phyloP scores from a whole-genome alignment of 305 asterid species.

The Rubia peregrina region DNA sequence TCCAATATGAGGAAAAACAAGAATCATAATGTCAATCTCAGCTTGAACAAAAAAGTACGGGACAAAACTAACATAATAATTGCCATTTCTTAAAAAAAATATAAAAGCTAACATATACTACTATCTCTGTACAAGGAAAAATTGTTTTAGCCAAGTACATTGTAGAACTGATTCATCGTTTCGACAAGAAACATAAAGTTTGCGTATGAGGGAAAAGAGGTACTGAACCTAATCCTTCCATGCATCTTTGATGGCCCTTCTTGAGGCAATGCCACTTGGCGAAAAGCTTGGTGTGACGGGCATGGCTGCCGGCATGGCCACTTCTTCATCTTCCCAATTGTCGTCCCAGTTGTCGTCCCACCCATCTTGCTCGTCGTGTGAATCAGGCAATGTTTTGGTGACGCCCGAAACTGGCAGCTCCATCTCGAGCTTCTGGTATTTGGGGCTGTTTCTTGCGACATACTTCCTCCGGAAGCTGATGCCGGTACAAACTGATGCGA shows the following conservation, averaged over 20 bases:
- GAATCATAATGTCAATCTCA: not conserved
- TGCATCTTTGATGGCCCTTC: constrained; percentile 53
- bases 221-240: constrained; percentile 58
- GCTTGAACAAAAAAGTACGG: not conserved
- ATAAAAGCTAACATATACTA: too few relatives aligned
- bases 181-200: not conserved
- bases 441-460: constrained; percentile 30
- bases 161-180: not conserved
- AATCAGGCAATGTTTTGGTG: constrained; percentile 29
- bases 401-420: constrained; percentile 63
- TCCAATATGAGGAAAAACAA: too few relatives aligned
- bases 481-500: constrained; percentile 34
- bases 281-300: constrained; percentile 63
- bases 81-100: not conserved
- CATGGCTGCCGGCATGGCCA: constrained; percentile 43
- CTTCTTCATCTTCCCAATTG: constrained; percentile 86
- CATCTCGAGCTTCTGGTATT: constrained; percentile 59
- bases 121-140: not conserved
- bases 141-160: not conserved
- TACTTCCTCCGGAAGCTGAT: constrained; percentile 31
- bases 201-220: not conserved
- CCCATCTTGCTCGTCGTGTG: constrained; percentile 60
- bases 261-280: constrained; percentile 43
- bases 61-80: not conserved
- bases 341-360: constrained; percentile 51